Conservation (phyloP, 2,329 filamentous ascomycete genomes). For the Penicillium olsonii region DNA sequence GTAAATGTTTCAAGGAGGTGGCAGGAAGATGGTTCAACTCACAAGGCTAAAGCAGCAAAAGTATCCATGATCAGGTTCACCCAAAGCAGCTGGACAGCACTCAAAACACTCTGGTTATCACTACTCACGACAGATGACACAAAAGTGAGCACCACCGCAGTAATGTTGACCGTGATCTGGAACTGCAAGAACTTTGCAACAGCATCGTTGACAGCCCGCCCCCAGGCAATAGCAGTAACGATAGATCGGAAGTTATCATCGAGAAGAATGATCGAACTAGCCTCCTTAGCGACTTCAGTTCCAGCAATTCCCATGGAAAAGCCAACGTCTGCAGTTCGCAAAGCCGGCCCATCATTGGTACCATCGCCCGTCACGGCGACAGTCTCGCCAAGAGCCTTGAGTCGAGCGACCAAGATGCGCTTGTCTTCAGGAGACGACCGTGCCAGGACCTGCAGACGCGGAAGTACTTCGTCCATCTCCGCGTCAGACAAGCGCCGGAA, state of each 20-base stretch:
- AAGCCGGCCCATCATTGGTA: slow-evolving; percentile 66
- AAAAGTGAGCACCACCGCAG: slow-evolving; percentile 83
- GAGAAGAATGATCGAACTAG: slow-evolving; percentile 67
- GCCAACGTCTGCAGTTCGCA: slow-evolving; percentile 67
- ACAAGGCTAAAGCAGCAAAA: slow-evolving; percentile 79
- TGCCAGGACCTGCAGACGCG: slow-evolving; percentile 63
- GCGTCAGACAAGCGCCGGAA: slow-evolving; percentile 63
- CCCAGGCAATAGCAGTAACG: slow-evolving; percentile 68
- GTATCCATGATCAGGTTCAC: slow-evolving; percentile 98
- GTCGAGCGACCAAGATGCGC: slow-evolving; percentile 61
- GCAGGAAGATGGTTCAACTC: slow-evolving; percentile 9
- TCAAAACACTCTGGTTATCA: slow-evolving; percentile 73
- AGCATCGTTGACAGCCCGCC: slow-evolving; percentile 68
- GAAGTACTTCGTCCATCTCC: slow-evolving; percentile 61
- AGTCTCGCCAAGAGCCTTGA: slow-evolving; percentile 64
- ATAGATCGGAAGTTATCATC: slow-evolving; percentile 68
- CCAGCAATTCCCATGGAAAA: slow-evolving; percentile 70
- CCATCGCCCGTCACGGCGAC: slow-evolving; percentile 67
- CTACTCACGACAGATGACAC: slow-evolving; percentile 76
- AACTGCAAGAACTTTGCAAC: slow-evolving; percentile 68
- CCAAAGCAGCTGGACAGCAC: slow-evolving; percentile 89
- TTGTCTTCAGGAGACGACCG: slow-evolving; percentile 69
- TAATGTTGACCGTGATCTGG: slow-evolving; percentile 81
- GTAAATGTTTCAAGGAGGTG: background rate
- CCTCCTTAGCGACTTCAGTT: slow-evolving; percentile 68